Percentiles rank a stretch among this genome's conserved stretches.
Conservation (phyloP, 2,329 filamentous ascomycete genomes). For the Sclerotinia subarctica region DNA sequence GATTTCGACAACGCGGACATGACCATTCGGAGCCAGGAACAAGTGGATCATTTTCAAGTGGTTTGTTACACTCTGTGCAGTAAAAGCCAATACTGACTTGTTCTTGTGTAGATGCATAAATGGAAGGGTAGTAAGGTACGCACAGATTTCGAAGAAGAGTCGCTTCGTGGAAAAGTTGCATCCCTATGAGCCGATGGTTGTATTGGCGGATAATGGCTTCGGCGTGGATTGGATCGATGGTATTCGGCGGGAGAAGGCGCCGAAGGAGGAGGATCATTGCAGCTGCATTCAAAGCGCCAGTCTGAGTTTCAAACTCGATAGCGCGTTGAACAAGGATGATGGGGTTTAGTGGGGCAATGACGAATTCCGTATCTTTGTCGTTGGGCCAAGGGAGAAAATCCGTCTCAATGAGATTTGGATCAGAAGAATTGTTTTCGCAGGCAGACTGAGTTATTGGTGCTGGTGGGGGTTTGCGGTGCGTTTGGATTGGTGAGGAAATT, state of each 20-base stretch:
- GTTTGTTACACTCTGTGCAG: slow-evolving; percentile 56
- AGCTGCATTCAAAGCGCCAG: slow-evolving; percentile 57
- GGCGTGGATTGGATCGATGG: slow-evolving; percentile 56
- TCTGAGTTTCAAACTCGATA: slow-evolving; percentile 54
- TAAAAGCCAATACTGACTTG: slow-evolving; percentile 52
- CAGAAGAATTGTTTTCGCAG: slow-evolving; percentile 24
- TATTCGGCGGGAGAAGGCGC: slow-evolving; percentile 52
- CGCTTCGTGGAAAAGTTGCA: slow-evolving; percentile 59
- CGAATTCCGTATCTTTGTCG: slow-evolving; percentile 55
- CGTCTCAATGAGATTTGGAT: slow-evolving; percentile 48
- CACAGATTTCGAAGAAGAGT: slow-evolving; percentile 60
- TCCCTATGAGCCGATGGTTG: slow-evolving; percentile 56
- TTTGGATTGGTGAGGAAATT: slow-evolving; percentile 27
- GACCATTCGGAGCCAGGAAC: slow-evolving; percentile 48
- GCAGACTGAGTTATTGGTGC: neutral
- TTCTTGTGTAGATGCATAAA: slow-evolving; percentile 54
- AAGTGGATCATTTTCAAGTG: slow-evolving; percentile 43
- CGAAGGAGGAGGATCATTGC: slow-evolving; percentile 59
- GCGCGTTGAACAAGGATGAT: slow-evolving; percentile 52
- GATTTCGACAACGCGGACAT: slow-evolving; percentile 55
- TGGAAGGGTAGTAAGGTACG: slow-evolving; percentile 50
- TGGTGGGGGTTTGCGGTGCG: slow-evolving; percentile 26
- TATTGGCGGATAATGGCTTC: slow-evolving; percentile 57
- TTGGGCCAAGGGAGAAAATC: slow-evolving; percentile 59
- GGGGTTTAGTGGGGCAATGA: slow-evolving; percentile 54